Evolutionary conservation across 2,329 filamentous ascomycete genomes (phyloP).

Genomic region (Talaromyces sp.): DNA sequence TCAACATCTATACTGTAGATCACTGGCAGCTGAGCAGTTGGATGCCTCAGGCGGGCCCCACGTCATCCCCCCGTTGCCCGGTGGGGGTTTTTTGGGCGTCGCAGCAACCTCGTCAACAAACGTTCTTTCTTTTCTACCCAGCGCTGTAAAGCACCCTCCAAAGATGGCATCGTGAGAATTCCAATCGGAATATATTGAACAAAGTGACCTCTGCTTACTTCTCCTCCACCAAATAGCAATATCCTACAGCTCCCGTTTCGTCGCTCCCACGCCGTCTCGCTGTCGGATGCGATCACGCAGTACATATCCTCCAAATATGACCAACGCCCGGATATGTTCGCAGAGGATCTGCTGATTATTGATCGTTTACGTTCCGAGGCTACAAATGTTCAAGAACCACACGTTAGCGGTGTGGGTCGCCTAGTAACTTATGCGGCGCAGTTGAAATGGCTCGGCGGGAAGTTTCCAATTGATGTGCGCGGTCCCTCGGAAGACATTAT

Average conservation of each 20-base stretch:
- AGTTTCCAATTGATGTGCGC: slow-evolving; percentile 90
- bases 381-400: slow-evolving; percentile 85
- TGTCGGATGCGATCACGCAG: slow-evolving; percentile 81
- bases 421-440: slow-evolving; percentile 91
- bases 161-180: slow-evolving; percentile 41
- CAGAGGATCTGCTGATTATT: slow-evolving; percentile 82
- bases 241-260: slow-evolving; percentile 82
- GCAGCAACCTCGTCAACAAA: slow-evolving; percentile 34
- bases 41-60: slow-evolving; percentile 30
- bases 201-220: neutral
- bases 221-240: slow-evolving; percentile 35
- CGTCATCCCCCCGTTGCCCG: slow-evolving; percentile 37
- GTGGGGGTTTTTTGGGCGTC: slow-evolving; percentile 22
- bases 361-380: slow-evolving; percentile 82
- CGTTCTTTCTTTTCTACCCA: slow-evolving; percentile 16
- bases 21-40: neutral
- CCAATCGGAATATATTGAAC: neutral
- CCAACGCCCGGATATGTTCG: slow-evolving; percentile 97
- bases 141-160: slow-evolving; percentile 11
- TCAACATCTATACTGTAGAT: too few species aligned
- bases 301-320: slow-evolving; percentile 99
- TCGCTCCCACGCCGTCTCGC: slow-evolving; percentile 74
- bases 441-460: slow-evolving; percentile 87
- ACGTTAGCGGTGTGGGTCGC: slow-evolving; percentile 81
- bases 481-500: neutral